phyloP scores from a whole-genome alignment of 805 yeast species.

The Yarrowia hollandica region DNA sequence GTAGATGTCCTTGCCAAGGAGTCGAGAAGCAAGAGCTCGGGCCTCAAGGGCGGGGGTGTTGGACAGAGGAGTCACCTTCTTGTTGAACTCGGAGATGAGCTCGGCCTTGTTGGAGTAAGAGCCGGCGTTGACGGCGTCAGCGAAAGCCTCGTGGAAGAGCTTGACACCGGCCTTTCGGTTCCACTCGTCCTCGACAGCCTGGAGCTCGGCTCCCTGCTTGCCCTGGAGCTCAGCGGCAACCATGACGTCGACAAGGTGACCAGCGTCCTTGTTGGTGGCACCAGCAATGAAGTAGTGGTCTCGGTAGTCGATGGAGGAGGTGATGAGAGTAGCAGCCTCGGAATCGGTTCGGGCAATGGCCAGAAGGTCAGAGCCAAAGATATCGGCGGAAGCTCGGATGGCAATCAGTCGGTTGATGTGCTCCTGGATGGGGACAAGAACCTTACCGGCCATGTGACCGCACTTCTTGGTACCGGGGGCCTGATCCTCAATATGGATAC shows the following conservation, averaged over 20 bases:
- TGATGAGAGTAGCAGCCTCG: constrained; percentile 93
- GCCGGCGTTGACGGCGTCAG: constrained; percentile 71
- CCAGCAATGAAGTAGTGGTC: constrained; percentile 93
- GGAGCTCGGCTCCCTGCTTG: constrained; percentile 66
- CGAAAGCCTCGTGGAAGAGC: constrained; percentile 87
- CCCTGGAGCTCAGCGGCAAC: constrained; percentile 78
- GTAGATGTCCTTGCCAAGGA: constrained; percentile 78
- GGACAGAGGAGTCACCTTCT: constrained; percentile 71
- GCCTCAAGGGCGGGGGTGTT: constrained; percentile 79
- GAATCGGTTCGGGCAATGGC: constrained; percentile 96
- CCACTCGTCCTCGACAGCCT: constrained; percentile 80
- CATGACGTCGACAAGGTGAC: constrained; percentile 74
- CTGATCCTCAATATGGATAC: constrained; percentile 98
- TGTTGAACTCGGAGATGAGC: constrained; percentile 63
- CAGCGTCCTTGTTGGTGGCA: constrained; percentile 78
- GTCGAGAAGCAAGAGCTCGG: constrained; percentile 66
- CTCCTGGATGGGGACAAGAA: constrained; percentile 95
- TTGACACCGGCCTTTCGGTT: constrained; percentile 75
- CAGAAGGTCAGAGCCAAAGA: constrained; percentile 80
- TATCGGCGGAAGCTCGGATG: constrained; percentile 92
- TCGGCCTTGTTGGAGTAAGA: constrained; percentile 53
- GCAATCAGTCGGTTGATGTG: constrained; percentile 93
- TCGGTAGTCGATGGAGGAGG: constrained; percentile 90
- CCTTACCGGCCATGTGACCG: constrained; percentile 99
- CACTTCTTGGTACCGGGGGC: constrained; percentile 99